phyloP scores from a whole-genome alignment of 768 basidiomycete species.

The Trametes sanguinea region DNA sequence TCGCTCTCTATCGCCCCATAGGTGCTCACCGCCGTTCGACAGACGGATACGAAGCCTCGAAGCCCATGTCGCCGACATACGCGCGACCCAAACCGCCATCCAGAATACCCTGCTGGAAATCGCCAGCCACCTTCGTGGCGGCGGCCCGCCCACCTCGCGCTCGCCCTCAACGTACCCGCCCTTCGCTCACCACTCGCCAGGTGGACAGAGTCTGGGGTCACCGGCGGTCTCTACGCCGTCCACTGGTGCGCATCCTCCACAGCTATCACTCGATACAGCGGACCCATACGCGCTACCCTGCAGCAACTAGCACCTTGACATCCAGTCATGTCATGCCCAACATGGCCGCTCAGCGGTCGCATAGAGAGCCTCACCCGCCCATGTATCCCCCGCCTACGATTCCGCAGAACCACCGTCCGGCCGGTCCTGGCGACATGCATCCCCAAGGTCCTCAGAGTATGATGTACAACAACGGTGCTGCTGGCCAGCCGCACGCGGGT shows the following conservation, averaged over 20 bases:
- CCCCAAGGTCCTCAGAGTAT: constrained; percentile 45
- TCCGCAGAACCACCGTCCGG: constrained; percentile 32
- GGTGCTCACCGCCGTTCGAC: constrained; percentile 7
- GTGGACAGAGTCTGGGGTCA: constrained; percentile 59
- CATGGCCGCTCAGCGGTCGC: constrained; percentile 8
- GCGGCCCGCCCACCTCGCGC: constrained; percentile 46
- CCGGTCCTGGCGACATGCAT: constrained; percentile 44
- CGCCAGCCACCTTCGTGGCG: constrained; percentile 69
- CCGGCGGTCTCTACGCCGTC: constrained; percentile 46
- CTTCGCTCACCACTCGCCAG: constrained; percentile 66
- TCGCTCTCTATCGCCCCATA: constrained; percentile 19
- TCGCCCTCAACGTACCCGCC: constrained; percentile 66
- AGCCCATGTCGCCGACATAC: constrained; percentile 81
- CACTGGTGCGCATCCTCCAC: constrained; percentile 33
- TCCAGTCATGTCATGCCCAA: constrained; percentile 19
- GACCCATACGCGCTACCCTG: constrained; percentile 24
- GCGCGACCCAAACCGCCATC: constrained; percentile 70
- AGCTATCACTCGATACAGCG: constrained; percentile 28
- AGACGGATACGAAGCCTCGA: constrained; percentile 93
- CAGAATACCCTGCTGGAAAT: constrained; percentile 82
- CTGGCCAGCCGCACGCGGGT: constrained; percentile 10
- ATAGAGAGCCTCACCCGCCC: constrained; percentile 16
- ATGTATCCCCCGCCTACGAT: constrained; percentile 12
- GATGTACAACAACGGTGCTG: constrained; percentile 37
- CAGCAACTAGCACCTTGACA: constrained; percentile 34